Evolutionary conservation across 2,329 filamentous ascomycete species (phyloP).

Genomic region (Cryphonectria radicalis): DNA sequence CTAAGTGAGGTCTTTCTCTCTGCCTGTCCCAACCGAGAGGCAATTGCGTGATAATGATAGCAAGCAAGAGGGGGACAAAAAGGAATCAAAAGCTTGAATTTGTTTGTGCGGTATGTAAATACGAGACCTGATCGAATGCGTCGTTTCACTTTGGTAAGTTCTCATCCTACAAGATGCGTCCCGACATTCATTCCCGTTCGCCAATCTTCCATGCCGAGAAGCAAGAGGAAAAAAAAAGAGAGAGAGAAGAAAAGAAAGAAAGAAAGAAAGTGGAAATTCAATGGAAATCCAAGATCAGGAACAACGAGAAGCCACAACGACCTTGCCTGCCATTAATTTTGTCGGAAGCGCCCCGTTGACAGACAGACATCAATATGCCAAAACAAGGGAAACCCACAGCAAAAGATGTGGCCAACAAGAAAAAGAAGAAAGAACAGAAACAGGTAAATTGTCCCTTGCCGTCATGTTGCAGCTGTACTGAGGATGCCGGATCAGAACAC

Average conservation of each 20-base stretch:
- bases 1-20: background rate
- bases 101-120: background rate
- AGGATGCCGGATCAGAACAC: conserved; percentile 1
- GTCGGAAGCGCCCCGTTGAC: background rate
- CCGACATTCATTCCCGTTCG: background rate
- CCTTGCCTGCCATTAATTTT: background rate
- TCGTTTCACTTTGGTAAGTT: background rate
- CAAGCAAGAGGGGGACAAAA: background rate
- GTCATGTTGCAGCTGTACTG: conserved; percentile 17
- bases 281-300: background rate
- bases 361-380: background rate
- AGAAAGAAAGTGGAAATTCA: too few relatives aligned
- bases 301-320: background rate
- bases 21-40: background rate
- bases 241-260: background rate
- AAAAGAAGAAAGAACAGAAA: background rate
- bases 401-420: background rate
- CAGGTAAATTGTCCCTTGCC: conserved; percentile 11
- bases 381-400: background rate
- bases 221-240: background rate
- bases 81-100: background rate
- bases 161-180: background rate
- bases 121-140: background rate
- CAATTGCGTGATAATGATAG: background rate
- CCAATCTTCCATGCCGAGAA: background rate